These are phyloP conservation scores for Xerocomus nothofagi DNA, from an alignment of 1,284 basidiomycete species.

Conservation along the genomic window DNA sequence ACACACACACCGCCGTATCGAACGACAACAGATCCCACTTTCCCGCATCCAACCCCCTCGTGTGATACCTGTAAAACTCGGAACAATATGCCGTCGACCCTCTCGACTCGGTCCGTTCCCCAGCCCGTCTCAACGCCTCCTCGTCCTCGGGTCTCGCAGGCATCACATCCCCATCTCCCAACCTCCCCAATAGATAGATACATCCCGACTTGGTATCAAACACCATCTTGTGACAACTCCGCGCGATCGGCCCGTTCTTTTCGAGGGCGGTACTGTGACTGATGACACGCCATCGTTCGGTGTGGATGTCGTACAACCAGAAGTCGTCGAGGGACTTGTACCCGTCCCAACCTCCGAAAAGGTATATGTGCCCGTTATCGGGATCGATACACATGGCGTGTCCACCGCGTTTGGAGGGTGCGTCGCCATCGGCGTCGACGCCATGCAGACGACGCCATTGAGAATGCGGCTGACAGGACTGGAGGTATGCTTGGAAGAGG, in stretches of 20 bases:
- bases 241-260: conserved; percentile 64
- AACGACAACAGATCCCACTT: conserved; percentile 67
- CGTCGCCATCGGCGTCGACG: conserved; percentile 60
- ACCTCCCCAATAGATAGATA: conserved; percentile 70
- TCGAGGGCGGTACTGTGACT: conserved; percentile 57
- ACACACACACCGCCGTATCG: conserved; percentile 58
- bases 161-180: conserved; percentile 52
- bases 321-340: conserved; percentile 74
- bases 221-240: conserved; percentile 83
- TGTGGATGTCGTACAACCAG: conserved; percentile 69
- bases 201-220: conserved; percentile 69
- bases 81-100: conserved; percentile 43
- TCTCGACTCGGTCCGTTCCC: conserved; percentile 22
- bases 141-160: conserved; percentile 28
- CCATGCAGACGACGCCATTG: conserved; percentile 58
- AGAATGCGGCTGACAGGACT: conserved; percentile 54
- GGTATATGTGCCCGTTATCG: conserved; percentile 62
- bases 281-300: conserved; percentile 65
- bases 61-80: conserved; percentile 73
- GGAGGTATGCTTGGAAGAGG: conserved; percentile 61
- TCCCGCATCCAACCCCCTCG: conserved; percentile 55
- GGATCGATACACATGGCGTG: conserved; percentile 83
- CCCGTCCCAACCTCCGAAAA: conserved; percentile 83
- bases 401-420: conserved; percentile 68
- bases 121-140: conserved; percentile 27